A percentile compares a stretch with the other conserved stretches of the same genome.
These are phyloP conservation scores for Metroxylon sagu DNA, from an alignment of 176 grass and related monocot species.

Conservation along the genomic window DNA sequence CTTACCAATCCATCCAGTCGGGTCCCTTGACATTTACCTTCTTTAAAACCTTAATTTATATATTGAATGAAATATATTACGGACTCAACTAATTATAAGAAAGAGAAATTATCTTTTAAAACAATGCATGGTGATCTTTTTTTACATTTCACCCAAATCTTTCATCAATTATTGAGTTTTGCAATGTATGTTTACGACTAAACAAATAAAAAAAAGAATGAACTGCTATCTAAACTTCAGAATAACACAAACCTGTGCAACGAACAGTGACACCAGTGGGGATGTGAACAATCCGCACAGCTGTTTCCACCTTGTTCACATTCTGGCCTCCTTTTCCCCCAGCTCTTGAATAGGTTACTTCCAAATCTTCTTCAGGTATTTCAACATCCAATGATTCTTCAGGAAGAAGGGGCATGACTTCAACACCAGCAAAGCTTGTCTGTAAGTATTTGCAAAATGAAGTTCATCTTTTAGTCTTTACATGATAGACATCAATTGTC, in stretches of 20 bases:
- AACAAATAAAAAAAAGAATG: too few relatives aligned
- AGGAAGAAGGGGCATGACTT: constrained; percentile 86
- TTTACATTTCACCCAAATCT: too few relatives aligned
- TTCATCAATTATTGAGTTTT: too few relatives aligned
- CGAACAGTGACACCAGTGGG: constrained; percentile 85
- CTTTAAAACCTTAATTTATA: too few relatives aligned
- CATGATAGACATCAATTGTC: background rate
- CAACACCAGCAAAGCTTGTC: constrained; percentile 95
- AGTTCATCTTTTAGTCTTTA: background rate
- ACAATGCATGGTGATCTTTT: too few relatives aligned
- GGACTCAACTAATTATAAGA: too few relatives aligned
- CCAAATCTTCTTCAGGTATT: constrained; percentile 94
- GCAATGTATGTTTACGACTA: too few relatives aligned
- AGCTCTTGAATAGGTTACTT: constrained; percentile 81
- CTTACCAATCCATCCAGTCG: too few relatives aligned
- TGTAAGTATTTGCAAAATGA: constrained; percentile 14
- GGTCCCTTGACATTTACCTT: too few relatives aligned
- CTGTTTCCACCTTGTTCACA: constrained; percentile 97
- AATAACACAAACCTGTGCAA: constrained; percentile 52
- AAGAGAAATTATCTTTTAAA: too few relatives aligned
- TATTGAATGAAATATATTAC: too few relatives aligned
- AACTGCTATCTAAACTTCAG: too few relatives aligned
- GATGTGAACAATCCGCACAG: constrained; percentile 92
- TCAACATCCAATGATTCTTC: constrained; percentile 78
- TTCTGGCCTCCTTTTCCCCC: constrained; percentile 98